Conservation (phyloP, 176 grass and related monocot genomes). For the Cenchrus fungigraminus region DNA sequence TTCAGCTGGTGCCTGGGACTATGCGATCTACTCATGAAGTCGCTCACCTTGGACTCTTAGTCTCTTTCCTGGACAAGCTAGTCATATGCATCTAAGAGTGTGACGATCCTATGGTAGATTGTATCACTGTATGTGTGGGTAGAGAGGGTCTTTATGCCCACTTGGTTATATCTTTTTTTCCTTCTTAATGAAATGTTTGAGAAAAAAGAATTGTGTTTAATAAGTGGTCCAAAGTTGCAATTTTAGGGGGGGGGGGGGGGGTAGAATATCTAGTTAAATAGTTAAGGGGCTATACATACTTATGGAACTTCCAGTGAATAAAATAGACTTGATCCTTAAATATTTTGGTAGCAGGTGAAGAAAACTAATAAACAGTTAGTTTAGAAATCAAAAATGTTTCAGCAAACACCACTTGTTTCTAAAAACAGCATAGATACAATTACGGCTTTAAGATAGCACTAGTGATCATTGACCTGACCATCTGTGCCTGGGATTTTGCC, state of each 20-base stretch:
- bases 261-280: background rate
- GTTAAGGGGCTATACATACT: background rate
- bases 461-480: background rate
- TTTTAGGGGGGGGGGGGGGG: too few relatives aligned
- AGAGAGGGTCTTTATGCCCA: background rate
- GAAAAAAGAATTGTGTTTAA: background rate
- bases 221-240: background rate
- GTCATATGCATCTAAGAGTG: too few relatives aligned
- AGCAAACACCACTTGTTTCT: background rate
- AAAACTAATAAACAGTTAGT: too few relatives aligned
- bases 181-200: too few relatives aligned
- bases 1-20: too few relatives aligned
- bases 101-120: too few relatives aligned
- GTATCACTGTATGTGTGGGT: too few relatives aligned
- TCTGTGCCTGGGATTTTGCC: constrained; percentile 16
- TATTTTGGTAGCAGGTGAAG: too few relatives aligned
- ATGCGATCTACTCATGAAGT: too few relatives aligned
- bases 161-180: background rate
- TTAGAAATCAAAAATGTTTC: background rate
- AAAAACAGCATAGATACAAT: background rate
- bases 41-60: too few relatives aligned
- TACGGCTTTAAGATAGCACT: background rate
- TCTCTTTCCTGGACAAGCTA: too few relatives aligned
- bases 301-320: background rate
- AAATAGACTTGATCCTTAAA: too few relatives aligned